Evolutionary conservation across 345 rosid genomes (phyloP).

Genomic region (Citrus inodora): DNA sequence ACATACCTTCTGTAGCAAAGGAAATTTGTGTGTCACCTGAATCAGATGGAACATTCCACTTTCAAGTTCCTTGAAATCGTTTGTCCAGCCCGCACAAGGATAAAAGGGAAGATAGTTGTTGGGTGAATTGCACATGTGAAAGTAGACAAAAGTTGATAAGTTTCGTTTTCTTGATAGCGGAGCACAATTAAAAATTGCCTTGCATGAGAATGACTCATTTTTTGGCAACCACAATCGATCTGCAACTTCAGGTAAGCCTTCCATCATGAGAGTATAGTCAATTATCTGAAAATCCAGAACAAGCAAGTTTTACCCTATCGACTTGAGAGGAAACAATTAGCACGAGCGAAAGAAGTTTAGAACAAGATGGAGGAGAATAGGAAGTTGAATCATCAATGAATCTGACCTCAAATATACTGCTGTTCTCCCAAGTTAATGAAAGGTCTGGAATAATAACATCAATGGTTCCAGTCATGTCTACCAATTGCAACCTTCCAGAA

Average conservation of each 20-base stretch:
- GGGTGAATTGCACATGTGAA: constrained; percentile 32
- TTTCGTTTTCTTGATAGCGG: constrained; percentile 31
- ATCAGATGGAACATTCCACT: constrained; percentile 60
- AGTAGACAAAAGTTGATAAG: constrained; percentile 35
- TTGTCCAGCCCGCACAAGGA: constrained; percentile 32
- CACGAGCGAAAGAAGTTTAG: constrained; percentile 14
- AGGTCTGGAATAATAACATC: constrained; percentile 68
- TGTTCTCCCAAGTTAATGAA: constrained; percentile 45
- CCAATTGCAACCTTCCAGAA: constrained; percentile 74
- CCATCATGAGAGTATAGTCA: constrained; percentile 51
- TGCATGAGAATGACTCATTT: constrained; percentile 39
- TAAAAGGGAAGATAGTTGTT: constrained; percentile 35
- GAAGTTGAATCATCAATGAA: constrained; percentile 3
- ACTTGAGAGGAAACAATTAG: not conserved
- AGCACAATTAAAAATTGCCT: constrained; percentile 41
- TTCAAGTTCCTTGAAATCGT: constrained; percentile 36
- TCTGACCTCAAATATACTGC: constrained; percentile 61
- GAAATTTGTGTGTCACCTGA: constrained; percentile 60
- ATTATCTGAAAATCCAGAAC: constrained; percentile 45
- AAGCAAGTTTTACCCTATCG: constrained; percentile 14
- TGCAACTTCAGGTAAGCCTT: constrained; percentile 46
- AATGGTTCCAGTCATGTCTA: constrained; percentile 67
- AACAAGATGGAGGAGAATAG: constrained; percentile 17
- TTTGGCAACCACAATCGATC: constrained; percentile 25
- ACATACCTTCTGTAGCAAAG: constrained; percentile 46